These are phyloP conservation scores for Acephala macrosclerotiorum DNA, from an alignment of 2,329 filamentous ascomycete genomes.

Conservation along the genomic window DNA sequence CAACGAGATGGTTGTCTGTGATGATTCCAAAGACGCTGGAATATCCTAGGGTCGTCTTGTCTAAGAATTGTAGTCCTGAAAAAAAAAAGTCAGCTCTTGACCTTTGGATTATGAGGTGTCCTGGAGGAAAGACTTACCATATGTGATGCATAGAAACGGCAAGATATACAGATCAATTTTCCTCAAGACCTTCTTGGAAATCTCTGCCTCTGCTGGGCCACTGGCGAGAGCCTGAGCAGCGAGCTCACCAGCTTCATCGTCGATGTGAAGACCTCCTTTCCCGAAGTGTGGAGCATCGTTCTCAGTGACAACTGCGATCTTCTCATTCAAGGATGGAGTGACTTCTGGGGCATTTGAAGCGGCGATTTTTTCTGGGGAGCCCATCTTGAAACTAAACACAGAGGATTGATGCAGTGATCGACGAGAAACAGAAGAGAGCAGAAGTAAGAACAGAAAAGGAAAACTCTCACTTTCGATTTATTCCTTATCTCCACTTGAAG, in stretches of 20 bases:
- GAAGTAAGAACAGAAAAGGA: background rate
- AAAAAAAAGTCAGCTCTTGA: slow-evolving; percentile 48
- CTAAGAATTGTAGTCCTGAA: slow-evolving; percentile 51
- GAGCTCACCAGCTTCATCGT: slow-evolving; percentile 45
- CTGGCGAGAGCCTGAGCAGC: slow-evolving; percentile 46
- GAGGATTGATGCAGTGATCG: background rate
- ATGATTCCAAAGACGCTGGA: slow-evolving; percentile 64
- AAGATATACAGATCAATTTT: slow-evolving; percentile 38
- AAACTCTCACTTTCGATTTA: background rate
- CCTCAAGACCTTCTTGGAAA: slow-evolving; percentile 33
- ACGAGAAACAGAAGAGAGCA: background rate
- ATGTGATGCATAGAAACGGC: slow-evolving; percentile 34
- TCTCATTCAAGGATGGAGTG: slow-evolving; percentile 16
- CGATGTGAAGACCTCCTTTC: slow-evolving; percentile 35
- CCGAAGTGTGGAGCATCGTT: slow-evolving; percentile 20
- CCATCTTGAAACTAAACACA: slow-evolving; percentile 13
- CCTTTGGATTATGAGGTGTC: background rate
- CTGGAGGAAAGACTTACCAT: slow-evolving; percentile 38
- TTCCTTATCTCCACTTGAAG: background rate
- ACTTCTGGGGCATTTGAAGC: slow-evolving; percentile 8
- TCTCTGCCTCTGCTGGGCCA: slow-evolving; percentile 36
- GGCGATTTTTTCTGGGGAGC: slow-evolving; percentile 14
- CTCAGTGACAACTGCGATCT: slow-evolving; percentile 14
- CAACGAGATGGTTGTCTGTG: slow-evolving; percentile 44
- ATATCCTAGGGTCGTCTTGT: slow-evolving; percentile 57